These are phyloP conservation scores for Colletotrichum sp. DNA, from an alignment of 2,329 filamentous ascomycete genomes.

Conservation along the genomic window DNA sequence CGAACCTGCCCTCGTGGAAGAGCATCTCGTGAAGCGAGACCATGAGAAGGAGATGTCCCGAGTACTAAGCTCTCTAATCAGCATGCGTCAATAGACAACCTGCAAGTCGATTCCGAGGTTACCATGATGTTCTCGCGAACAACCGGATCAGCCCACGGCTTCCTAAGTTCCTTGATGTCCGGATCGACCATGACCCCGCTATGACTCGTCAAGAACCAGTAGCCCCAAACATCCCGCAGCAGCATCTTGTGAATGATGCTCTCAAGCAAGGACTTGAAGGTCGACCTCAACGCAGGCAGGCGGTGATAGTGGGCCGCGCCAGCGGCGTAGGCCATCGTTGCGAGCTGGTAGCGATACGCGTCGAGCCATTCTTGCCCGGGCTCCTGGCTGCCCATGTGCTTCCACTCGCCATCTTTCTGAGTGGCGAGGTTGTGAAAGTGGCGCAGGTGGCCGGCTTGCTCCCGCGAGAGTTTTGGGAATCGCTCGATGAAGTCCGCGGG, in stretches of 20 bases:
- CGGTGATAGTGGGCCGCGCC: conserved; percentile 42
- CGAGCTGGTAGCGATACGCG: conserved; percentile 43
- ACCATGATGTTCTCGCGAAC: conserved; percentile 40
- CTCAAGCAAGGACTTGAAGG: conserved; percentile 37
- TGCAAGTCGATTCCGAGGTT: too few relatives aligned
- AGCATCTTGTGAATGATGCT: conserved; percentile 46
- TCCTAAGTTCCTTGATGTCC: conserved; percentile 39
- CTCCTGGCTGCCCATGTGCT: conserved; percentile 36
- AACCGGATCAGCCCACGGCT: conserved; percentile 46
- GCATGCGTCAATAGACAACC: too few relatives aligned
- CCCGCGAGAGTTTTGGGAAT: conserved; percentile 19
- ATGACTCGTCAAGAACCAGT: conserved; percentile 45
- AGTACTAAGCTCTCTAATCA: conserved; percentile 28
- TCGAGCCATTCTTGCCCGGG: conserved; percentile 41
- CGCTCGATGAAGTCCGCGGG: not conserved
- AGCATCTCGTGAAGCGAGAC: conserved; percentile 44
- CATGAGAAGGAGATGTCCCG: conserved; percentile 44
- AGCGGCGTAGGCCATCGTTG: conserved; percentile 43
- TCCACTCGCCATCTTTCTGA: conserved; percentile 32
- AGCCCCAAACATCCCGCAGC: conserved; percentile 44
- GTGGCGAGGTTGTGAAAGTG: conserved; percentile 39
- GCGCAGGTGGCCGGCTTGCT: conserved; percentile 38
- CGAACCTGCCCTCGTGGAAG: conserved; percentile 44
- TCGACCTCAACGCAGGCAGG: conserved; percentile 34
- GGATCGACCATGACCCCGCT: conserved; percentile 38